phyloP scores from a whole-genome alignment of 1,139 yeast species.

The Pichia sp. region DNA sequence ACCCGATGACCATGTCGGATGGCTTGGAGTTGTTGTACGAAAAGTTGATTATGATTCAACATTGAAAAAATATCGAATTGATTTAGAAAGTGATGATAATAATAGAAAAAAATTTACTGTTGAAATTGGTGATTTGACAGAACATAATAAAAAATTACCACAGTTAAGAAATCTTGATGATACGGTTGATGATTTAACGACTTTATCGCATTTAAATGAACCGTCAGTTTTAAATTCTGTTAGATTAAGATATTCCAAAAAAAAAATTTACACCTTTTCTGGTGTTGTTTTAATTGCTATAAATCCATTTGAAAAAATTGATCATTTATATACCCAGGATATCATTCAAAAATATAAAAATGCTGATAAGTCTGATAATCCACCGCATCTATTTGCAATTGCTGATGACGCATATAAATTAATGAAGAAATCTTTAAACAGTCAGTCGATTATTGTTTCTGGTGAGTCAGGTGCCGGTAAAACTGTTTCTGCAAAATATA shows the following conservation, averaged over 20 bases:
- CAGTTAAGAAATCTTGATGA: constrained; percentile 89
- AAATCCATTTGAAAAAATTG: constrained; percentile 89
- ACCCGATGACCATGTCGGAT: constrained; percentile 80
- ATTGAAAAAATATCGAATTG: constrained; percentile 51
- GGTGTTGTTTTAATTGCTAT: constrained; percentile 96
- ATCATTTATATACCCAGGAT: constrained; percentile 81
- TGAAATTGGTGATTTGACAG: constrained; percentile 40
- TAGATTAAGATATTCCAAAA: constrained; percentile 76
- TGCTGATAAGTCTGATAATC: constrained; percentile 82
- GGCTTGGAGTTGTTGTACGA: constrained; percentile 82
- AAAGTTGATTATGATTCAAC: constrained; percentile 31
- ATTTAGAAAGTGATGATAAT: constrained; percentile 51
- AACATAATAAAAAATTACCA: constrained; percentile 52
- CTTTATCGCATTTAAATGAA: constrained; percentile 86
- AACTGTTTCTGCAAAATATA: constrained; percentile 93
- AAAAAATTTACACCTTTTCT: constrained; percentile 89
- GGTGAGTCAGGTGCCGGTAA: constrained; percentile 99
- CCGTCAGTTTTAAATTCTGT: constrained; percentile 96
- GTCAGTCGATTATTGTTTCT: constrained; percentile 93
- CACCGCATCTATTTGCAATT: constrained; percentile 94
- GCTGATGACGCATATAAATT: constrained; percentile 96
- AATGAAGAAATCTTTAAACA: constrained; percentile 74
- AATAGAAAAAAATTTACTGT: constrained; percentile 48
- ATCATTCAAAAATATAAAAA: constrained; percentile 94
- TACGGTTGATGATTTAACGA: constrained; percentile 93